phyloP scores from a whole-genome alignment of 2,329 filamentous ascomycete species.

The Cladophialophora carrionii region DNA sequence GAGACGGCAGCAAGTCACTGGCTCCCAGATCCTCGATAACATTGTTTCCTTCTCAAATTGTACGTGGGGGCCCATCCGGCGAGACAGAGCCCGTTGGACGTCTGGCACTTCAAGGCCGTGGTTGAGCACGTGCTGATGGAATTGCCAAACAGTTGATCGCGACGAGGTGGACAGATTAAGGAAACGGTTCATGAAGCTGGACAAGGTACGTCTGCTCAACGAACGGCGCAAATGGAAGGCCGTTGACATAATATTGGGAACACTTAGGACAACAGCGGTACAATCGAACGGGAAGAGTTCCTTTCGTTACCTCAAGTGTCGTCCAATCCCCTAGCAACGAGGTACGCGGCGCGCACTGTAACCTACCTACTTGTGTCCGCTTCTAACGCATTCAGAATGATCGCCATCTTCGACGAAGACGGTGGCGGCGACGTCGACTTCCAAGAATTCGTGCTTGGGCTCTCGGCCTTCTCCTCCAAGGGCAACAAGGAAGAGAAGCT shows the following conservation, averaged over 20 bases:
- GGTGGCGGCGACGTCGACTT: conserved; percentile 98
- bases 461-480: conserved; percentile 95
- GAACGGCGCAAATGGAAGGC: not conserved
- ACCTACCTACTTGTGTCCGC: not conserved
- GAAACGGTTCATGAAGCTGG: conserved; percentile 98
- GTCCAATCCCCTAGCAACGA: conserved; percentile 93
- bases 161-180: conserved; percentile 94
- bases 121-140: conserved; percentile 26
- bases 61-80: conserved; percentile 52
- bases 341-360: conserved; percentile 55
- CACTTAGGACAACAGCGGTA: conserved; percentile 88
- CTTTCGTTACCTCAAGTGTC: conserved; percentile 95
- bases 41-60: conserved; percentile 97
- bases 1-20: conserved; percentile 51
- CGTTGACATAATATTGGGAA: conserved; percentile 1
- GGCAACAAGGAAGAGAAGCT: conserved; percentile 99
- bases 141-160: conserved; percentile 72
- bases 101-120: not conserved
- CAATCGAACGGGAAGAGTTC: conserved; percentile 98
- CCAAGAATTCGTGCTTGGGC: conserved; percentile 94
- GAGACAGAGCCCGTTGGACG: not conserved
- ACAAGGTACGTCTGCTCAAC: conserved; percentile 69
- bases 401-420: conserved; percentile 98
- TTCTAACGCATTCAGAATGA: conserved; percentile 68
- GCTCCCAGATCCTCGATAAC: conserved; percentile 79